These are phyloP conservation scores for Penicillium bialowiezense DNA, from an alignment of 495 filamentous ascomycete species.

Conservation along the genomic window DNA sequence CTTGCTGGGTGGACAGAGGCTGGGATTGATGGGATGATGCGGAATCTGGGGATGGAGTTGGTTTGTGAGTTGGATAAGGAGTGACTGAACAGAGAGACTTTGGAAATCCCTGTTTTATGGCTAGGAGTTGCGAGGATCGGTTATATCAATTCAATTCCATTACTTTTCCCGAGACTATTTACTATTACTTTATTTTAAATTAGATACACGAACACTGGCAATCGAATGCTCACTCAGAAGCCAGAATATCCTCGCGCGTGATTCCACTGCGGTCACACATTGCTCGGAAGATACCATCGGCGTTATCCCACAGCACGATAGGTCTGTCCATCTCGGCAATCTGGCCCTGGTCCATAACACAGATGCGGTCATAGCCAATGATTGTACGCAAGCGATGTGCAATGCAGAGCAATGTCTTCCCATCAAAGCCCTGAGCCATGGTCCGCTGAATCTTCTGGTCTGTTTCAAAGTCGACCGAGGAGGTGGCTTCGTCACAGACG, in stretches of 20 bases:
- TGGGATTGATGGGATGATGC: conserved; percentile 27
- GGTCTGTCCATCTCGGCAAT: conserved; percentile 88
- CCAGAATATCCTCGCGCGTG: conserved; percentile 58
- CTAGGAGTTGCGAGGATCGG: no score
- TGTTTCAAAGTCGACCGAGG: conserved; percentile 91
- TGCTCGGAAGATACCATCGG: conserved; percentile 73
- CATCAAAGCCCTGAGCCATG: conserved; percentile 81
- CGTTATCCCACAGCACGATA: conserved; percentile 60
- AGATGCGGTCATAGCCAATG: conserved; percentile 91
- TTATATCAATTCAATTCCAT: no score
- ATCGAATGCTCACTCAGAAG: conserved; percentile 2
- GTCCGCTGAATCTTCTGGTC: conserved; percentile 93
- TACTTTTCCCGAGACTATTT: no score
- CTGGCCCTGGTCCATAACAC: conserved; percentile 85
- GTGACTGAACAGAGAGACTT: not conserved
- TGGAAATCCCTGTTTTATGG: no score
- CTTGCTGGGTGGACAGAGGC: conserved; percentile 23
- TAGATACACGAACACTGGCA: no score
- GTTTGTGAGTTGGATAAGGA: conserved; percentile 29
- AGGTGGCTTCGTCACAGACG: conserved; percentile 94
- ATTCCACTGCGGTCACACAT: conserved; percentile 96
- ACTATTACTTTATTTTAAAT: no score
- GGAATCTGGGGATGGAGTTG: conserved; percentile 29
- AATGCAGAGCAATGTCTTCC: conserved; percentile 89
- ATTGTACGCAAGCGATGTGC: conserved; percentile 92